Base-by-base conservation (phyloP, 2,329 filamentous ascomycete genomes). In the Colletotrichum sp. region DNA sequence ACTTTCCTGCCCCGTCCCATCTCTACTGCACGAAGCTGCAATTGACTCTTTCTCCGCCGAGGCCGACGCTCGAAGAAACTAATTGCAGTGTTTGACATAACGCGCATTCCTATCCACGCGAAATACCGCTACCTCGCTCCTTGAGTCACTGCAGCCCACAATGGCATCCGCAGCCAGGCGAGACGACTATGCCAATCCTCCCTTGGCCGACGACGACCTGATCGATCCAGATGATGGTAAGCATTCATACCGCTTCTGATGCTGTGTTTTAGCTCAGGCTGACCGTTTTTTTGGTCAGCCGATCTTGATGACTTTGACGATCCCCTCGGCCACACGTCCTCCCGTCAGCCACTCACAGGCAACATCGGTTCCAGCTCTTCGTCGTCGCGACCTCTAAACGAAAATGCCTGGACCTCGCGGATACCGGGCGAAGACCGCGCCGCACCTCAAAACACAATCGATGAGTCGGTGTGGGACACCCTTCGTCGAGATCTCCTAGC, bases 391-490 rank as follows among this genome's bases (percentile, higher is more conserved):
- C 78, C 89, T 66, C 89, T 95, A 74, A 93, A 96, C 80, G 93
- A 96, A 83, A 92, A 90, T 81, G 98, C 96, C 85, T 91, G 98
- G 79, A 98, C 96, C 30, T 97, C 95, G 27, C 93, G 93, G 74
- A 97, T 99, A 82, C 94, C 94, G 4, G 97, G 97, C 79, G 96
- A 98, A 85, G 97, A 99, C 87, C 94, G 97, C 70, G 91, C 94
- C 78, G 96, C 97, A 18, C 92, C 96, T 9, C 93, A 94, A 79
- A 98, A 97, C 86, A 99, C 97, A 61, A 97, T 99, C 84, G 97
- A 99, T 85, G 97, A 99, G 87, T 93, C 93, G 3, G 97, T 99
- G 55, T 99, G 97, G 97, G 95, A 96, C 58, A 99, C 97, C n/a
- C 89, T 99, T 76, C 95, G 94, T 68, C 94, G 97, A 79, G 97